Conservation (phyloP, 192 early-diverging fungal species). For the Entomortierella lignicola region DNA sequence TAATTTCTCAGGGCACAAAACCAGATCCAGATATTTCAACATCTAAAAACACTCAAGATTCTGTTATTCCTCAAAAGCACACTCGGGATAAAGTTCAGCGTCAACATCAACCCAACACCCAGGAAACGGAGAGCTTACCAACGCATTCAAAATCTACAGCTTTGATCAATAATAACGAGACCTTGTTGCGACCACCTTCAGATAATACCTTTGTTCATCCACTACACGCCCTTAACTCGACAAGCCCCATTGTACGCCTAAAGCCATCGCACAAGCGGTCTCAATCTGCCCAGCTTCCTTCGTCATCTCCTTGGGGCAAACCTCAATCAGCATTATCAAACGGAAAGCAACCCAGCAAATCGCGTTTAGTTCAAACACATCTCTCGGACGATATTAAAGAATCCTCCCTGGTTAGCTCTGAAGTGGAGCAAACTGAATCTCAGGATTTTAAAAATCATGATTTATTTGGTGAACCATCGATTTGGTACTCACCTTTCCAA, state of each 20-base stretch:
- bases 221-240: slow-evolving; percentile 41
- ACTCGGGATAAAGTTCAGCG: not conserved
- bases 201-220: slow-evolving; percentile 25
- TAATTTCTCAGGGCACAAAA: not conserved
- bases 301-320: slow-evolving; percentile 30
- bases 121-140: not conserved
- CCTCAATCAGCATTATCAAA: slow-evolving; percentile 1
- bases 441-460: slow-evolving; percentile 5
- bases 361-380: slow-evolving; percentile 1
- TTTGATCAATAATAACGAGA: not conserved
- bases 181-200: not conserved
- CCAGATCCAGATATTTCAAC: not conserved
- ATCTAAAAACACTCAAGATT: not conserved
- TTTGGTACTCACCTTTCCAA: slow-evolving; percentile 52
- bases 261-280: slow-evolving; percentile 40
- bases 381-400: not conserved
- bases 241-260: slow-evolving; percentile 37
- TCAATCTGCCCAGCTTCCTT: slow-evolving; percentile 42
- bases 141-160: not conserved
- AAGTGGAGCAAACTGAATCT: not conserved
- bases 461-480: slow-evolving; percentile 26
- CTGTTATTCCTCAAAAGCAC: too few relatives aligned
- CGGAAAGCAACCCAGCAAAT: not conserved
- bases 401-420: not conserved
- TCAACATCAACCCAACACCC: too few relatives aligned